phyloP scores from a whole-genome alignment of 768 basidiomycete species.

The Leccinum disarticulatum region DNA sequence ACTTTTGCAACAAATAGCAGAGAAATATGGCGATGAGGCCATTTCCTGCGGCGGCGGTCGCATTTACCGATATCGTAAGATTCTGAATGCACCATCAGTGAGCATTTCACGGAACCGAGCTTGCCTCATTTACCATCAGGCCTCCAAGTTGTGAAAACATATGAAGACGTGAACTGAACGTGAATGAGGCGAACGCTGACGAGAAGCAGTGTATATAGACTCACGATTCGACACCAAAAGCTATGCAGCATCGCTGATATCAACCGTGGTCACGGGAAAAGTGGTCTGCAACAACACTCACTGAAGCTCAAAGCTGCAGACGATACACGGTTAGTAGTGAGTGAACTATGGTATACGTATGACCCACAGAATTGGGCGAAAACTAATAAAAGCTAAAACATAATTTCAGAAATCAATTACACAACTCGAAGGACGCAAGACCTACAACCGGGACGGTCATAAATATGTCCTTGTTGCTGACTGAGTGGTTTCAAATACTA shows the following conservation, averaged over 20 bases:
- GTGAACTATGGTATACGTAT: not conserved
- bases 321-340: constrained; percentile 4
- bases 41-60: constrained; percentile 46
- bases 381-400: constrained; percentile 31
- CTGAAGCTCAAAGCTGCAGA: constrained; percentile 32
- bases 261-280: not conserved
- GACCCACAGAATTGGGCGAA: constrained; percentile 39
- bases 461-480: constrained; percentile 47
- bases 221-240: constrained; percentile 37
- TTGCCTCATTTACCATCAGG: constrained; percentile 39
- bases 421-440: not conserved
- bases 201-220: constrained; percentile 10
- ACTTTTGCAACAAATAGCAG: constrained; percentile 43
- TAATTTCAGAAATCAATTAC: not conserved
- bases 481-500: constrained; percentile 29
- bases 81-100: constrained; percentile 14
- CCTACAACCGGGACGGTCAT: constrained; percentile 34
- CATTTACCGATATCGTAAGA: constrained; percentile 53
- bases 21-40: constrained; percentile 50
- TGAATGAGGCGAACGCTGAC: constrained; percentile 6
- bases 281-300: constrained; percentile 18
- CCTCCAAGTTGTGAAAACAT: constrained; percentile 44
- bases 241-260: constrained; percentile 23
- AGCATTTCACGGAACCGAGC: not conserved
- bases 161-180: constrained; percentile 35